phyloP scores from a whole-genome alignment of 148 eudicot genomes.

The Diospyros kaki region DNA sequence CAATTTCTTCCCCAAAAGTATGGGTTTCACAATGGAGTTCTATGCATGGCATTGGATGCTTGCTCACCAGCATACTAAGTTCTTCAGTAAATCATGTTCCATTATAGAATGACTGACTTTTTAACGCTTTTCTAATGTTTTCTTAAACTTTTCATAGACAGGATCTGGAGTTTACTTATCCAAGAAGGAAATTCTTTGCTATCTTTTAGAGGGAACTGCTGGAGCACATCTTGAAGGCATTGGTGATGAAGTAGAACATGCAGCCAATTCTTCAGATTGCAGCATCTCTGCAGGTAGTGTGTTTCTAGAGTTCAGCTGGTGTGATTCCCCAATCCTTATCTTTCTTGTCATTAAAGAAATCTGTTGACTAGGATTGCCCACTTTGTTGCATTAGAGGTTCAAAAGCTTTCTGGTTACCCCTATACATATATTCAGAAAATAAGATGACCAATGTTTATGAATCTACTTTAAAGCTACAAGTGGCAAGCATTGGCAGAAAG shows the following conservation, averaged over 20 bases:
- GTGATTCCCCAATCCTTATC: neutral
- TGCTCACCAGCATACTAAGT: neutral
- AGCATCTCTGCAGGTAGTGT: conserved; percentile 42
- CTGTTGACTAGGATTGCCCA: neutral
- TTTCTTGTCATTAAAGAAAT: neutral
- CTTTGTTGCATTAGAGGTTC: neutral
- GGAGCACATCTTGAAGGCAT: conserved; percentile 55
- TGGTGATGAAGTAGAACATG: conserved; percentile 37
- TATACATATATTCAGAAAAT: neutral
- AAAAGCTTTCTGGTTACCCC: neutral
- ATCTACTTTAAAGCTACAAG: neutral
- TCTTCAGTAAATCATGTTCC: neutral
- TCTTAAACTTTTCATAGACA: conserved; percentile 36
- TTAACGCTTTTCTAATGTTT: neutral
- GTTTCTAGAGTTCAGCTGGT: conserved; percentile 9
- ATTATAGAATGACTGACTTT: neutral
- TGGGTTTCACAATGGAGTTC: neutral
- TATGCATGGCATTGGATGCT: neutral
- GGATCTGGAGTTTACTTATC: conserved; percentile 60
- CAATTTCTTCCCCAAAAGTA: neutral
- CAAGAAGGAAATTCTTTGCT: conserved; percentile 42
- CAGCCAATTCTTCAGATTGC: conserved; percentile 17
- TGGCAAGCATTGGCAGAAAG: neutral
- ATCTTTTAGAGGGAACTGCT: conserved; percentile 70
- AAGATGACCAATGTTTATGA: neutral